Base-by-base conservation (phyloP, 108 stramenopile genomes). In the Skeletonema tropicum region DNA sequence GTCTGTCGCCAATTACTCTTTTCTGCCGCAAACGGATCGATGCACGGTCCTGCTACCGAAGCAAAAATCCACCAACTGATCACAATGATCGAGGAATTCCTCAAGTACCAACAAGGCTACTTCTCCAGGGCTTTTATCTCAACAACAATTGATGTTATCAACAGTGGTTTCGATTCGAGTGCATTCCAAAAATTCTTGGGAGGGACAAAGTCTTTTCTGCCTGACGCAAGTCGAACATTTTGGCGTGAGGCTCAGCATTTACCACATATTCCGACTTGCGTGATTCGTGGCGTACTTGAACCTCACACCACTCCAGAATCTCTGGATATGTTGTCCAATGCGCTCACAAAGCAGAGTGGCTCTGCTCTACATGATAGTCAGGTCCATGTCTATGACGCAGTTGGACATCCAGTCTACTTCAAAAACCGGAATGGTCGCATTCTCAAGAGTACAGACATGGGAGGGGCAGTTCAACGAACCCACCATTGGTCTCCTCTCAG, bases 71-170 rank as follows among this genome's bases (percentile, higher is more conserved):
- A 93, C 59, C 78, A 89, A 15, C 76, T 96, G 17, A 90, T 96
- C 59, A 80, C 87, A 13, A 91, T 93, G 90, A 75, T 85, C 19
- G 95, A 96, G 79, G 90, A 92, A 42, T 91, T 92, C 66, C 84
- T 95, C 68, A 95, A 95, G 71, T 94, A 96, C 57, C 92, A 96
- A 42, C 95, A 96, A 64, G 95, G 95, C 0, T 96, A 92, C 74
- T 91, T 89, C 63, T 90, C 88, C 45, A 79, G 92, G 52, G 88
- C 92, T 33, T 86, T 96, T 39, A 88, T 90, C 19, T 85, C 89
- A 19, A 75, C 84, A 2, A 90, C 91, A 11, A 61, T 96, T 25
- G 89, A 90, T 55, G 57, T 70, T 10, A 58, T 94, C 8, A 94
- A 86, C 57, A 76, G 60, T 39, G 57, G 77, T 19, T 69, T 96